Conservation (phyloP, 768 basidiomycete genomes). For the Antrodiella citrinella region DNA sequence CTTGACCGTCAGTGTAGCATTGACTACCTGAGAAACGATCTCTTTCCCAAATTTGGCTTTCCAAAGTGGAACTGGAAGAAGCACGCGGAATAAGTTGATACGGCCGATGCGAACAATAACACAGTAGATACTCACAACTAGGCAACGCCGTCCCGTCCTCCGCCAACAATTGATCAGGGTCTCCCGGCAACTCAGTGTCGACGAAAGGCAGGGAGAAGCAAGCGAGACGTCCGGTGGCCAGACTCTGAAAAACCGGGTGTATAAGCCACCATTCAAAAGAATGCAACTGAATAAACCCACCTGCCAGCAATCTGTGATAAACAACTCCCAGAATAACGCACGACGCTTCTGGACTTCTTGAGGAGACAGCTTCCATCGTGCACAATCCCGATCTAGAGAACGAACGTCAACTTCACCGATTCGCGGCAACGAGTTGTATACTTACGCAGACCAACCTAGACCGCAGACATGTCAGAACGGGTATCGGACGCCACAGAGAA, state of each 20-base stretch:
- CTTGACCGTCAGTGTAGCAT: constrained; percentile 48
- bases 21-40: constrained; percentile 44
- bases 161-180: constrained; percentile 42
- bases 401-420: constrained; percentile 9
- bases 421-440: constrained; percentile 24
- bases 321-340: constrained; percentile 61
- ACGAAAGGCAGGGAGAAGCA: constrained; percentile 31
- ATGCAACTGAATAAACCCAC: constrained; percentile 15
- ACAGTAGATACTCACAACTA: constrained; percentile 24
- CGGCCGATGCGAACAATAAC: not conserved
- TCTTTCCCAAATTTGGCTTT: constrained; percentile 48
- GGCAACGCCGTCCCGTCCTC: constrained; percentile 46
- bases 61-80: constrained; percentile 46
- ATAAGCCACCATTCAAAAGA: not conserved
- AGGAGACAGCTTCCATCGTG: constrained; percentile 56
- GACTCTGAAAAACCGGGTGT: constrained; percentile 35
- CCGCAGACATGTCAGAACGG: constrained; percentile 57
- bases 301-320: constrained; percentile 42
- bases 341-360: constrained; percentile 60
- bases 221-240: constrained; percentile 33
- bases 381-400: constrained; percentile 57
- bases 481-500: not conserved
- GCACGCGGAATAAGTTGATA: constrained; percentile 40
- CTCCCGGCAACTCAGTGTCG: constrained; percentile 46
- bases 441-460: constrained; percentile 35